Evolutionary conservation across 495 filamentous ascomycete genomes (phyloP).

Genomic region (Pseudoneurospora amorphoporcata): DNA sequence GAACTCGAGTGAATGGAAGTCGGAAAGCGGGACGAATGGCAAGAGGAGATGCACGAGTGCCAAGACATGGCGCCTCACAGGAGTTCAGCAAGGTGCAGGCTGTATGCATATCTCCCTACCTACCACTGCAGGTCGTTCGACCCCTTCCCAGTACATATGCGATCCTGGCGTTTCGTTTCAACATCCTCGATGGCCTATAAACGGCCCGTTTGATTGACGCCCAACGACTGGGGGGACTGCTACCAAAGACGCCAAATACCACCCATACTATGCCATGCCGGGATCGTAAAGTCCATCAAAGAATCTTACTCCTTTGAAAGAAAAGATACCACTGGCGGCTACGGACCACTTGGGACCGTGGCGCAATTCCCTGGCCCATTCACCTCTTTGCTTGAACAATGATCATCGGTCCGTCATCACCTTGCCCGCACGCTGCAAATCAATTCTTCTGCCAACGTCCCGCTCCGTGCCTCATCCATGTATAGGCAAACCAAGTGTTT

Average conservation of each 20-base stretch:
- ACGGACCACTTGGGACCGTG: neutral
- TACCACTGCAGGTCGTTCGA: neutral
- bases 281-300: neutral
- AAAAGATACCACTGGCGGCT: neutral
- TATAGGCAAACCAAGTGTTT: neutral
- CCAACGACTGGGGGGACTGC: neutral
- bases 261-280: neutral
- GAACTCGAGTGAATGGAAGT: neutral
- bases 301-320: neutral
- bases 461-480: neutral
- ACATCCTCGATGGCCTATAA: neutral
- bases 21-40: neutral
- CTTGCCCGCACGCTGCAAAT: neutral
- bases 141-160: neutral
- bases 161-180: neutral
- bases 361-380: neutral
- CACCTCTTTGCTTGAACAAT: neutral
- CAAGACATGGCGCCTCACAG: neutral
- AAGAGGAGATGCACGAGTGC: neutral
- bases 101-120: neutral
- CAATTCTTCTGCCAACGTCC: neutral
- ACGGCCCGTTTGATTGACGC: neutral
- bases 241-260: neutral
- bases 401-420: neutral
- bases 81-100: neutral